These are phyloP conservation scores for Polysphondylium violaceum DNA, from an alignment of 78 protist species.

Conservation along the genomic window DNA sequence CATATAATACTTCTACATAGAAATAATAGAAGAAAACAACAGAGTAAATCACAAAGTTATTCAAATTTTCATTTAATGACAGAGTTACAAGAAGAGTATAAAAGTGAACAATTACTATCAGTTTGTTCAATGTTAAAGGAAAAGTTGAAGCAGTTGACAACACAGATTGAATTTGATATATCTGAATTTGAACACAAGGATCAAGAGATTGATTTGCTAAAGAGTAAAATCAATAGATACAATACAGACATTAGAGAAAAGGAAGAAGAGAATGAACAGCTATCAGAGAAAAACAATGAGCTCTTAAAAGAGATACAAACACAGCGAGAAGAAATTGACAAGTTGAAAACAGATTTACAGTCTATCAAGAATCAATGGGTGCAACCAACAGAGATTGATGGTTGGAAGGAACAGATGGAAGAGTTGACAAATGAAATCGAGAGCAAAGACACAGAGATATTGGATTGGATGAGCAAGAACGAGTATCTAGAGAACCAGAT, in stretches of 20 bases:
- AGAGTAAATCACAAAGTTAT: conserved; percentile 75
- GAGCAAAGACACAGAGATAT: background rate
- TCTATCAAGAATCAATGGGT: conserved; percentile 37
- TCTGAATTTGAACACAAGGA: conserved; percentile 71
- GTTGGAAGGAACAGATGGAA: conserved; percentile 62
- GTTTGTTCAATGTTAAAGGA: conserved; percentile 50
- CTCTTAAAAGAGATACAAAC: background rate
- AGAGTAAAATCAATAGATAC: conserved; percentile 27
- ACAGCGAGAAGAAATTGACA: background rate
- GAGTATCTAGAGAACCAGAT: background rate
- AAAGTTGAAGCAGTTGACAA: conserved; percentile 33
- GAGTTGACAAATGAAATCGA: conserved; percentile 5
- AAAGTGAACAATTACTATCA: conserved; percentile 34
- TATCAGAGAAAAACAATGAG: background rate
- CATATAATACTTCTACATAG: too few species aligned
- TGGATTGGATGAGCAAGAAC: background rate
- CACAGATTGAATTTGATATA: conserved; percentile 24
- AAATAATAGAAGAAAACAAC: conserved; percentile 79
- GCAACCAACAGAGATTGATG: conserved; percentile 23
- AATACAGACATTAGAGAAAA: conserved; percentile 52
- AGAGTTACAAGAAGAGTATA: conserved; percentile 24
- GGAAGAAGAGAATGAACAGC: conserved; percentile 59
- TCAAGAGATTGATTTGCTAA: conserved; percentile 66
- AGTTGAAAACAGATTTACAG: conserved; percentile 15
- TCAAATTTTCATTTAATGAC: conserved; percentile 42